Percentiles rank a stretch among this genome's conserved stretches.
Conservation (phyloP, 106 monocot species). For the Gastrodia elata region DNA sequence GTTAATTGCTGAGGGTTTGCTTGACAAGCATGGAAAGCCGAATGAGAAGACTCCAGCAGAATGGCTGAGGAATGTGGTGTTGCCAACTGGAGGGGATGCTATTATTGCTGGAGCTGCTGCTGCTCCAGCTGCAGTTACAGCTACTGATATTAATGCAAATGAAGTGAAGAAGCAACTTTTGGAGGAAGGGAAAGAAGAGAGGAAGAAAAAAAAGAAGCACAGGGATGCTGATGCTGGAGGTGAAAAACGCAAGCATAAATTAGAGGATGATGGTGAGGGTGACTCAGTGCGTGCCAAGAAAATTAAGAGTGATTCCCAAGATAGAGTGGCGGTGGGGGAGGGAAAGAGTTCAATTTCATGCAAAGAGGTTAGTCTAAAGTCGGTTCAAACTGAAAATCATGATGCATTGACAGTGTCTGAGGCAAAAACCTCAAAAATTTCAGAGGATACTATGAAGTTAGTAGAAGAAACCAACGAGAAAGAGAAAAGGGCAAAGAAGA, state of each 20-base stretch:
- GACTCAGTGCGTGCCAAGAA: constrained; percentile 38
- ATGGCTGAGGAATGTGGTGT: constrained; percentile 62
- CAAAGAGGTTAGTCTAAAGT: constrained; percentile 8
- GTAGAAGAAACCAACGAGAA: constrained; percentile 14
- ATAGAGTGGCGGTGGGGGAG: neutral
- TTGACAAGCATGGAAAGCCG: constrained; percentile 90
- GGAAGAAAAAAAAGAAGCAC: constrained; percentile 47
- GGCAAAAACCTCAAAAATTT: constrained; percentile 11
- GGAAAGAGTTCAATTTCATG: constrained; percentile 12
- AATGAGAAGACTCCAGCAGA: constrained; percentile 91
- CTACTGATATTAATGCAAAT: constrained; percentile 5
- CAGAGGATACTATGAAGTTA: constrained; percentile 1
- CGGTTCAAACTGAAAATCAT: constrained; percentile 24
- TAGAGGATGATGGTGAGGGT: constrained; percentile 27
- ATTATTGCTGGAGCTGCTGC: constrained; percentile 58
- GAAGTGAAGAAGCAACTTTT: constrained; percentile 7
- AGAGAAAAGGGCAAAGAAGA: constrained; percentile 35
- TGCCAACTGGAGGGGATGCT: constrained; percentile 64
- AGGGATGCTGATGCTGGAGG: constrained; percentile 23
- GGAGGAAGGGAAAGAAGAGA: constrained; percentile 17
- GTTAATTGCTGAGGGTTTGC: constrained; percentile 62
- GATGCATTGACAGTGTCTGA: neutral
- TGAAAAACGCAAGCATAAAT: constrained; percentile 27
- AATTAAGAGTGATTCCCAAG: constrained; percentile 31
- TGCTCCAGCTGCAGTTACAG: constrained; percentile 12